Conservation (phyloP, 2,329 filamentous ascomycete genomes). For the Apiospora phragmitis region DNA sequence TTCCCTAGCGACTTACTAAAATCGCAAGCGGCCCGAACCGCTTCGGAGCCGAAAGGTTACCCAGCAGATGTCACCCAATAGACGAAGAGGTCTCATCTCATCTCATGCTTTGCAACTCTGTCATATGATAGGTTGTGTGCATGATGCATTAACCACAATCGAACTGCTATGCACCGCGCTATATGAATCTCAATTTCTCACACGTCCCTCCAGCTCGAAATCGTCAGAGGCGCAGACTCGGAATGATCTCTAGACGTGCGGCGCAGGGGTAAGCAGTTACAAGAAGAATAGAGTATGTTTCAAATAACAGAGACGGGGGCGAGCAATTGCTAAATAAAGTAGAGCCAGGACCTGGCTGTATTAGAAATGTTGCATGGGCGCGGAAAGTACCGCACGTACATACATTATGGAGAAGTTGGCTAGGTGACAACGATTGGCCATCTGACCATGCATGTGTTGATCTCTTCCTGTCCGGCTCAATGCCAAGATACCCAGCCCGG, state of each 20-base stretch:
- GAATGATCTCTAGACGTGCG: no score
- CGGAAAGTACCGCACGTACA: background rate
- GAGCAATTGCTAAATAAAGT: no score
- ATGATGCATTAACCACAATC: background rate
- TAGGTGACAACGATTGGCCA: background rate
- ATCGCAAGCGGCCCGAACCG: background rate
- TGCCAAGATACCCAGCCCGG: background rate
- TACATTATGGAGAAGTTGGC: background rate
- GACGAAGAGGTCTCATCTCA: background rate
- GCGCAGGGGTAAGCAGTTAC: no score
- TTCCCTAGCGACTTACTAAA: background rate
- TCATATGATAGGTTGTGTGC: background rate
- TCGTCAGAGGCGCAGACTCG: no score
- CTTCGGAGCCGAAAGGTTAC: background rate
- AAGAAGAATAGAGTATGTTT: no score
- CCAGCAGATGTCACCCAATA: background rate
- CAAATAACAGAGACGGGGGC: no score
- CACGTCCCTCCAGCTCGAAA: no score
- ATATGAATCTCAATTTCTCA: background rate
- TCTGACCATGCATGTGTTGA: background rate
- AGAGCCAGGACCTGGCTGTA: no score
- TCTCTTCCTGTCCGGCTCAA: background rate
- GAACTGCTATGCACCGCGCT: background rate
- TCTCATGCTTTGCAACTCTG: background rate
- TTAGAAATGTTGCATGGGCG: no score